Percentiles rank a stretch among this genome's conserved stretches.
Evolutionary conservation across 1,139 yeast genomes (phyloP).

Genomic region (Scheffersomyces illinoinensis): DNA sequence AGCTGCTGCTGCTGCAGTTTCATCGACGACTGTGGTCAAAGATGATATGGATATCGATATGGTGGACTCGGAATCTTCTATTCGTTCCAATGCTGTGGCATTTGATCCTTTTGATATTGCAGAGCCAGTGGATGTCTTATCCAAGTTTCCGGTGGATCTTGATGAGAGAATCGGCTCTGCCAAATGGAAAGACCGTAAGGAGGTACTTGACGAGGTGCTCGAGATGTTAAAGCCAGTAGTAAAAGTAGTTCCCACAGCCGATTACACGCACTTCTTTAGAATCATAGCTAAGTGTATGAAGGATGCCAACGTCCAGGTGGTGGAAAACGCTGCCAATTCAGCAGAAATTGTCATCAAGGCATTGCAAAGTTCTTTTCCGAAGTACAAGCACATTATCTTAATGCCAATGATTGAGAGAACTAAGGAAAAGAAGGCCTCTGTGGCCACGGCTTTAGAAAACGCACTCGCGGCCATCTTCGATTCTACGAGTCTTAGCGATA

Average conservation of each 20-base stretch:
- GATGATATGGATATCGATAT: slow-evolving; percentile 42
- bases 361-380: slow-evolving; percentile 53
- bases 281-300: slow-evolving; percentile 72
- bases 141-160: slow-evolving; percentile 67
- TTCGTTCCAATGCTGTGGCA: slow-evolving; percentile 13
- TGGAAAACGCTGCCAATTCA: slow-evolving; percentile 74
- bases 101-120: slow-evolving; percentile 41
- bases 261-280: slow-evolving; percentile 62
- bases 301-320: slow-evolving; percentile 91
- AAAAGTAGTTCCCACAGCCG: slow-evolving; percentile 39
- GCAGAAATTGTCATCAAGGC: slow-evolving; percentile 67
- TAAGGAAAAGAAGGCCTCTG: slow-evolving; percentile 83
- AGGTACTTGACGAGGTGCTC: slow-evolving; percentile 70
- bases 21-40: slow-evolving; percentile 13
- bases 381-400: slow-evolving; percentile 56
- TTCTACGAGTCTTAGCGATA: slow-evolving; percentile 52
- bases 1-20: slow-evolving; percentile 13
- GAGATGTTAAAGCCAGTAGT: slow-evolving; percentile 54
- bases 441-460: slow-evolving; percentile 64
- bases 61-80: slow-evolving; percentile 27
- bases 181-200: slow-evolving; percentile 93
- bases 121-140: slow-evolving; percentile 57
- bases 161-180: slow-evolving; percentile 54
- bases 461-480: slow-evolving; percentile 68
- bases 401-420: slow-evolving; percentile 75